phyloP scores from a whole-genome alignment of 202 grass and related monocot species.

The Panicum hallii region DNA sequence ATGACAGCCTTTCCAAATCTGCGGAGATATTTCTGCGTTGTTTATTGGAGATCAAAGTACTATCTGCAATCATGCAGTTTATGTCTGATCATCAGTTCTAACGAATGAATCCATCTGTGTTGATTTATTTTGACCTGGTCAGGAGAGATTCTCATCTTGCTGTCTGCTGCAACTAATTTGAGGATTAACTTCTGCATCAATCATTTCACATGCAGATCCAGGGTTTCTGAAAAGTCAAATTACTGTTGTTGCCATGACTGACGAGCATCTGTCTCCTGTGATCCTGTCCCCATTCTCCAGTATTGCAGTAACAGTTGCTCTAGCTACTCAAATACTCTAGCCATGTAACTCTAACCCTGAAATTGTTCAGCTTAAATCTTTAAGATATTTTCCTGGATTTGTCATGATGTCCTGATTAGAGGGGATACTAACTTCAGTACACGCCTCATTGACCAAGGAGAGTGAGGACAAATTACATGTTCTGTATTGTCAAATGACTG shows the following conservation, averaged over 20 bases:
- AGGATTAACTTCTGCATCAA: neutral
- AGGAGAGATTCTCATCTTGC: slow-evolving; percentile 12
- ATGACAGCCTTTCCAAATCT: slow-evolving; percentile 18
- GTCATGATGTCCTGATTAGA: neutral
- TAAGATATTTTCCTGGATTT: neutral
- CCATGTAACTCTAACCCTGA: neutral
- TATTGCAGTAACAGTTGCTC: neutral
- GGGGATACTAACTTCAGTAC: neutral
- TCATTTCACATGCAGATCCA: neutral
- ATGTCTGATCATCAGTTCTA: neutral
- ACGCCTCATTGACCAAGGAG: neutral
- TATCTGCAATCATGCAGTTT: neutral
- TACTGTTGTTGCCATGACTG: slow-evolving; percentile 11
- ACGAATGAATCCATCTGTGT: neutral
- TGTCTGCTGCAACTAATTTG: neutral
- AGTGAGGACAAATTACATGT: neutral
- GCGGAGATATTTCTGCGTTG: neutral
- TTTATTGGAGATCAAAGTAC: neutral
- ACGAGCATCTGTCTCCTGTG: neutral
- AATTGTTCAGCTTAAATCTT: neutral
- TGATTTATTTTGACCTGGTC: neutral
- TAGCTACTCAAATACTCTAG: neutral
- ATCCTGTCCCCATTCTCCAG: neutral
- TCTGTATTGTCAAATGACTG: neutral
- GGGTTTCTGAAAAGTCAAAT: neutral